Conservation (phyloP, 495 filamentous ascomycete genomes). For the Neurospora intermedia region DNA sequence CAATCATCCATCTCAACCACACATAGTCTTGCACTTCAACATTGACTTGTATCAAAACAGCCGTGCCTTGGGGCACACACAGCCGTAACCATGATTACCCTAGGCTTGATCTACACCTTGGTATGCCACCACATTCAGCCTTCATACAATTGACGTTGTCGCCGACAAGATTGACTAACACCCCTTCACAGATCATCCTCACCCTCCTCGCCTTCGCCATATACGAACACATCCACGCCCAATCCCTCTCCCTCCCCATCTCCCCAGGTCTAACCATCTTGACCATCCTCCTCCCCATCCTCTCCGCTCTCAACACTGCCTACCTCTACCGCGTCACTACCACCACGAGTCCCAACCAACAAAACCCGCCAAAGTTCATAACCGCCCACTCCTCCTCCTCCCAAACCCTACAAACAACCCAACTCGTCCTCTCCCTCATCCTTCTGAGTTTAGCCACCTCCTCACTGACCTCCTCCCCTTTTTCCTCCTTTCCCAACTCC, state of each 20-base stretch:
- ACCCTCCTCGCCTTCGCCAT: constrained; percentile 21
- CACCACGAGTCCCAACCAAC: background rate
- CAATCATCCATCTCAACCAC: background rate
- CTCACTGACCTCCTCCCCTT: constrained; percentile 38
- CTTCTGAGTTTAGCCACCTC: constrained; percentile 43
- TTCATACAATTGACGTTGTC: background rate
- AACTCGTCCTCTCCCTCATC: constrained; percentile 18
- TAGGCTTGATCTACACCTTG: constrained; percentile 2
- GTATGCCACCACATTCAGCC: background rate
- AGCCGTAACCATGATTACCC: constrained; percentile 1
- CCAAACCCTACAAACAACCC: constrained; percentile 32
- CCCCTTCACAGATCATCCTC: constrained; percentile 7
- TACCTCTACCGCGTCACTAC: constrained; percentile 8
- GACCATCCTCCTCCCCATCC: constrained; percentile 40
- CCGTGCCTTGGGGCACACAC: background rate
- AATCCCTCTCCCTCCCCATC: constrained; percentile 41
- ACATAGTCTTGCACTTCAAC: background rate
- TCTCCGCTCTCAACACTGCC: constrained; percentile 32
- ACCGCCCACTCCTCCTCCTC: constrained; percentile 12
- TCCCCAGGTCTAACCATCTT: constrained; percentile 35
- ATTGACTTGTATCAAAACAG: background rate
- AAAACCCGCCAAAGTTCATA: background rate
- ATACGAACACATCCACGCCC: constrained; percentile 38
- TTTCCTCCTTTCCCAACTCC: background rate
- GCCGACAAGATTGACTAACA: background rate